phyloP scores from a whole-genome alignment of 1,139 yeast species.

The Blastobotrys persicus region DNA sequence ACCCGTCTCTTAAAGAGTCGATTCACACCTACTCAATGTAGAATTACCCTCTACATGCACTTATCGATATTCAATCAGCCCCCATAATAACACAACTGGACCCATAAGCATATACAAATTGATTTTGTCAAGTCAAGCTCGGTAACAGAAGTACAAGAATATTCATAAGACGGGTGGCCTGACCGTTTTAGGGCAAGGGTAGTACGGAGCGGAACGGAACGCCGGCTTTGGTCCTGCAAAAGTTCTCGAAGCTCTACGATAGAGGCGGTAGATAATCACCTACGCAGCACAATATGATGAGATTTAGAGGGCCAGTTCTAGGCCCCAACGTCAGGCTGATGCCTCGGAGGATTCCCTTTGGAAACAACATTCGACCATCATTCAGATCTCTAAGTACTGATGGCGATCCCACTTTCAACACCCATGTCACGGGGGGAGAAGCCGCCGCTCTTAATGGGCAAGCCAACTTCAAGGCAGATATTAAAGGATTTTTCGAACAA shows the following conservation, averaged over 20 bases:
- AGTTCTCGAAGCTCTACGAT: background rate
- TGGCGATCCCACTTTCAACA: background rate
- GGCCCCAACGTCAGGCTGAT: background rate
- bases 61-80: no score
- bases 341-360: constrained; percentile 1
- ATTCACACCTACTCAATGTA: no score
- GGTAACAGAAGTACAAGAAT: background rate
- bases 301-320: background rate
- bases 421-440: background rate
- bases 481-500: background rate
- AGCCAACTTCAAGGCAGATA: background rate
- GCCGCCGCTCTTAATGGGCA: no score
- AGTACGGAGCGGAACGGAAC: background rate
- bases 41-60: no score
- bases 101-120: no score
- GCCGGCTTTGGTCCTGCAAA: background rate
- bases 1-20: no score
- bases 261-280: no score
- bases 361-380: background rate
- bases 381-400: background rate
- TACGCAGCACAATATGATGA: constrained; percentile 2
- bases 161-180: no score
- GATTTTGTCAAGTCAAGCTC: no score
- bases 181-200: background rate
- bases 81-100: no score